Evolutionary conservation across 805 yeast genomes (phyloP), one percentile per base, ranked within the genome.

Genomic region (Metschnikowia aberdeeniae): DNA sequence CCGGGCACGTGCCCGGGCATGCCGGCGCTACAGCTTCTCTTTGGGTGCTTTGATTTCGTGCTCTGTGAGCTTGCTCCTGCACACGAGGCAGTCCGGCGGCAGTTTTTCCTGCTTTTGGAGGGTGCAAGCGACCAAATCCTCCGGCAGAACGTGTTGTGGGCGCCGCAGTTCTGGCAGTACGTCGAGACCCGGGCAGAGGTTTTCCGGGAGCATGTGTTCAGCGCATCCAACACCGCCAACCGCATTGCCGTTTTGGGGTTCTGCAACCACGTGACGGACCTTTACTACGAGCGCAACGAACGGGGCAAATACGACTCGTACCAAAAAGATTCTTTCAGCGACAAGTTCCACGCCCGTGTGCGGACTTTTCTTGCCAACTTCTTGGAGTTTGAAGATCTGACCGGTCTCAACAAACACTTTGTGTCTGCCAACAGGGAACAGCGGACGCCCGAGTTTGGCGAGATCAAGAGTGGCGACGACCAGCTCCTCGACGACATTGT

Each of bases 341-440:
- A 71, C 47, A 37, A 31, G n/a, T 55, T 71, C 28, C 70, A 68
- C 33, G 63, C 58, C 31, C 56, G 74, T 26, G 67, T 71, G 4
- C 56, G 72, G 31, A 41, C 51, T 1, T 70, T 69, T 42, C 54
- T 69, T 19, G 54, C 72, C 14, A 60, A 58, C 28, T 43, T 68
- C 12, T 60, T 72, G 40, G 54, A 61, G 12, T 57, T 70, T 34
- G 76, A 71, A 40, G 76, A 72, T 46, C 70, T 67, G 51, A 72
- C 76, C 3, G 76, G 76, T 1, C 59, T 72, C 43, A 72, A 72
- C 52, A 68, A 68, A 54, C 66, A 66, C 47, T 70, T 68, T 45
- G 51, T 59, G 20, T 37, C 55, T 1, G 62, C 75, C 10, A 61
- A 63, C 40, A 51, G 69, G 34, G 52, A 45, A 10, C 50, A 53